Evolutionary conservation across 345 rosid species (phyloP).

Genomic region (Tarenaya hassleriana): DNA sequence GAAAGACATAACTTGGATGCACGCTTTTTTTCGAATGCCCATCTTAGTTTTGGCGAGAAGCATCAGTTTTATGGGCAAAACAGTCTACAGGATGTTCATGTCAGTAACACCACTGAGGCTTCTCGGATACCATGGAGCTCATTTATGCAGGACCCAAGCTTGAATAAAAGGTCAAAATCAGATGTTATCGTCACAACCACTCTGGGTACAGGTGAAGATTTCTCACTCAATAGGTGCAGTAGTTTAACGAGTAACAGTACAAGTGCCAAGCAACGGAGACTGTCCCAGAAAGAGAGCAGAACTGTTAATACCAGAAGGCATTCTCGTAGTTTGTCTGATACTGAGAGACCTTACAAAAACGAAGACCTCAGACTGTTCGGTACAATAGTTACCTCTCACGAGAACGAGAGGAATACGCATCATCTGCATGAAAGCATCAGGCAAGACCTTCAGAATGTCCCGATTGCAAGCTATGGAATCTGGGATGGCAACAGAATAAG

Average conservation of each 20-base stretch:
- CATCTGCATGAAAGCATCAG: conserved; percentile 30
- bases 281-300: conserved; percentile 32
- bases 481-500: conserved; percentile 87
- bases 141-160: conserved; percentile 33
- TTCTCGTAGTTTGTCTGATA: conserved; percentile 37
- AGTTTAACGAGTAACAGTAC: conserved; percentile 27
- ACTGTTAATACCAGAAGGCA: conserved; percentile 33
- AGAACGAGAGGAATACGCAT: conserved; percentile 34
- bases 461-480: conserved; percentile 58
- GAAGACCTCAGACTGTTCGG: conserved; percentile 87
- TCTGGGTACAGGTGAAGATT: conserved; percentile 40
- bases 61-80: conserved; percentile 28
- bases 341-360: conserved; percentile 45
- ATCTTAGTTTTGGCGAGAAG: conserved; percentile 29
- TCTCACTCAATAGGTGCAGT: conserved; percentile 52
- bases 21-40: conserved; percentile 29
- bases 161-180: conserved; percentile 44
- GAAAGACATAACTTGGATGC: conserved; percentile 30
- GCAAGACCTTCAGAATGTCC: conserved; percentile 50
- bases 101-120: conserved; percentile 12
- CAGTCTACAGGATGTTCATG: conserved; percentile 7
- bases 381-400: conserved; percentile 50
- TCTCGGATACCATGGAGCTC: conserved; percentile 41
- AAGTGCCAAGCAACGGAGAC: conserved; percentile 35
- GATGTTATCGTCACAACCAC: conserved; percentile 30